Percentiles rank a stretch among this genome's conserved stretches.
Evolutionary conservation across 2,329 filamentous ascomycete species (phyloP).

Genomic region (Sporothrix phasma): DNA sequence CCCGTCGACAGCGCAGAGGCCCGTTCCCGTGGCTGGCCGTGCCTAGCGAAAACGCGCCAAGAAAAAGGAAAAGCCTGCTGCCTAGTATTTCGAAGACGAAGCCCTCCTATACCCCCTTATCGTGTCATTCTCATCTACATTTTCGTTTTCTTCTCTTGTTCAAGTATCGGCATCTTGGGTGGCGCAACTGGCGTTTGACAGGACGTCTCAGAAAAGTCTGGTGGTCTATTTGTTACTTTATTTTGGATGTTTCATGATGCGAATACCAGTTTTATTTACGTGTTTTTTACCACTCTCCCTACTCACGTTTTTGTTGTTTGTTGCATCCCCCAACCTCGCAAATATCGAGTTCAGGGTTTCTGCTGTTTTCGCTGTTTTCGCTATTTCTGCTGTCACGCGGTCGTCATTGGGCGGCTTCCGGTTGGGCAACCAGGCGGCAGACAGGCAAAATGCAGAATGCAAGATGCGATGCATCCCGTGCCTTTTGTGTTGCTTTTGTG

Average conservation of each 20-base stretch:
- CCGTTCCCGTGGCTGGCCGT: constrained; percentile 8
- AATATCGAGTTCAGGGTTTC: too few species aligned
- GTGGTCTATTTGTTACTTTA: neutral
- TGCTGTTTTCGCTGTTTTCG: too few species aligned
- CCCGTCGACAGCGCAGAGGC: constrained; percentile 1
- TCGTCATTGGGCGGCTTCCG: neutral
- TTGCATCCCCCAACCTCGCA: neutral
- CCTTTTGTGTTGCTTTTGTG: too few species aligned
- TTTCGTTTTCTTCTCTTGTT: neutral
- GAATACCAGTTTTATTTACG: neutral
- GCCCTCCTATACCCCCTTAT: neutral
- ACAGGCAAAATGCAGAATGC: neutral
- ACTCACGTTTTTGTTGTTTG: too few species aligned
- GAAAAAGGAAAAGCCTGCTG: neutral
- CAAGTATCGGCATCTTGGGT: neutral
- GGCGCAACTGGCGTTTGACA: constrained; percentile 4
- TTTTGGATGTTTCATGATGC: neutral
- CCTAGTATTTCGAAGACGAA: neutral
- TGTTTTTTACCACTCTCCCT: neutral
- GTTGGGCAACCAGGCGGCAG: neutral
- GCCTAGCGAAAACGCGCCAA: neutral
- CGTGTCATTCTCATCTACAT: neutral
- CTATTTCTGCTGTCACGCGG: neutral
- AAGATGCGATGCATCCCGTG: neutral
- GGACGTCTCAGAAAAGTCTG: neutral